Percentiles rank a stretch among this genome's conserved stretches.
Conservation (phyloP, 495 filamentous ascomycete species). For the Aspergillus conjunctus region DNA sequence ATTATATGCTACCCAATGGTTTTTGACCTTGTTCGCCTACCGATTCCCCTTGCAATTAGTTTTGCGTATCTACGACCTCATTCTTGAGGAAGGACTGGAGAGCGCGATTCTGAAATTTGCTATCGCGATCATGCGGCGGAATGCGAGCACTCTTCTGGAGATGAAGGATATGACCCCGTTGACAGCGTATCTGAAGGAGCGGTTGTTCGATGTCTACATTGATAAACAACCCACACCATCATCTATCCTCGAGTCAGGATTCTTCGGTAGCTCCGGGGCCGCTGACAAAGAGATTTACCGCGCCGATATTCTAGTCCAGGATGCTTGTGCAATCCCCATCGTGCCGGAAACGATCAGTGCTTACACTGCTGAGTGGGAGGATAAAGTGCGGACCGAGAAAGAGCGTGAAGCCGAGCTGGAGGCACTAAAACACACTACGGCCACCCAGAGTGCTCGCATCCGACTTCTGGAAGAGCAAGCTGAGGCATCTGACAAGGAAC, state of each 20-base stretch:
- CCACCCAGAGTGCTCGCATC: constrained; percentile 66
- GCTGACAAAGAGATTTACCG: constrained; percentile 95
- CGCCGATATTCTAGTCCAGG: constrained; percentile 88
- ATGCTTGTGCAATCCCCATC: constrained; percentile 89
- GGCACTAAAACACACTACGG: constrained; percentile 62
- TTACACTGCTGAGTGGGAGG: constrained; percentile 91
- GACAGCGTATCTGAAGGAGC: constrained; percentile 88
- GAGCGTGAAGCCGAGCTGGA: constrained; percentile 86
- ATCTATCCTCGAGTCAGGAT: constrained; percentile 91
- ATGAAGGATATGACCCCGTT: constrained; percentile 90
- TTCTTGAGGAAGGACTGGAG: constrained; percentile 91
- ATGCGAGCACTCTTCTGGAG: constrained; percentile 70
- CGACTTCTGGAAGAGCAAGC: constrained; percentile 83
- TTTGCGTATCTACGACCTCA: constrained; percentile 93
- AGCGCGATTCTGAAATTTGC: constrained; percentile 90
- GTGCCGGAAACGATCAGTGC: constrained; percentile 73
- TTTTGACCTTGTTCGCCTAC: constrained; percentile 98
- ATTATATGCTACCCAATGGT: constrained; percentile 98
- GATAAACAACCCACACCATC: constrained; percentile 84
- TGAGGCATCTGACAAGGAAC: constrained; percentile 88
- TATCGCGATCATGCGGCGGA: constrained; percentile 93
- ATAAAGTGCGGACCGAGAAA: constrained; percentile 73
- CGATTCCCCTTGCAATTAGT: constrained; percentile 96
- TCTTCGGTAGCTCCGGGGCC: constrained; percentile 89
- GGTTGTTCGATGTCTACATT: constrained; percentile 94